These are phyloP conservation scores for Pestalotiopsis fici DNA, from an alignment of 2,329 filamentous ascomycete species.

Conservation along the genomic window DNA sequence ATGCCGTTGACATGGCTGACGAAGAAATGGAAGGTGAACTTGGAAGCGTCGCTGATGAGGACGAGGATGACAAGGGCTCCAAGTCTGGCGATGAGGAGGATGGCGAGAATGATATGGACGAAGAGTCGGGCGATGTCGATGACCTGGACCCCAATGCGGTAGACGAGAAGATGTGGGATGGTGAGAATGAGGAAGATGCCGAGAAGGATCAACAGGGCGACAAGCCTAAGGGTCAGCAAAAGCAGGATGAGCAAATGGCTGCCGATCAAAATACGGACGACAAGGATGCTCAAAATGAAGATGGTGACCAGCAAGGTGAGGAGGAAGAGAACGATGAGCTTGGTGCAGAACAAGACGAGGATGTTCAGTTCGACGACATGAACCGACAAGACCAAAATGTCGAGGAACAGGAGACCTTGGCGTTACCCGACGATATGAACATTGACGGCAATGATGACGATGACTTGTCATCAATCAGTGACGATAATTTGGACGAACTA, in stretches of 20 bases:
- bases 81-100: slow-evolving; percentile 66
- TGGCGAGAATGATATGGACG: slow-evolving; percentile 77
- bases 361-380: slow-evolving; percentile 55
- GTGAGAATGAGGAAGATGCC: slow-evolving; percentile 74
- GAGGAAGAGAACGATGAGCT: slow-evolving; percentile 60
- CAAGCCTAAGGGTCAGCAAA: slow-evolving; percentile 68
- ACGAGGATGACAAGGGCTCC: slow-evolving; percentile 61
- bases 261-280: slow-evolving; percentile 55
- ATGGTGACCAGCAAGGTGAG: slow-evolving; percentile 44
- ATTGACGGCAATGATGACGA: slow-evolving; percentile 68
- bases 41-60: slow-evolving; percentile 63
- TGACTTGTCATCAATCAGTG: slow-evolving; percentile 50
- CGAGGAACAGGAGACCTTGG: slow-evolving; percentile 78
- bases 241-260: slow-evolving; percentile 62
- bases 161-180: slow-evolving; percentile 99
- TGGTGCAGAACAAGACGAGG: slow-evolving; percentile 59
- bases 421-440: slow-evolving; percentile 86
- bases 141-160: slow-evolving; percentile 86
- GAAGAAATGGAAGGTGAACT: slow-evolving; percentile 89
- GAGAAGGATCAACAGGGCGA: slow-evolving; percentile 82
- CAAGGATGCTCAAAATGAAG: slow-evolving; percentile 51
- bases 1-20: slow-evolving; percentile 89
- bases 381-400: slow-evolving; percentile 72
- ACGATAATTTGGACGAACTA: slow-evolving; percentile 61
- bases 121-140: slow-evolving; percentile 88